A percentile compares a stretch with the other conserved stretches of the same genome.
Conservation (phyloP, 805 yeast species). For the Saturnispora galanensis region DNA sequence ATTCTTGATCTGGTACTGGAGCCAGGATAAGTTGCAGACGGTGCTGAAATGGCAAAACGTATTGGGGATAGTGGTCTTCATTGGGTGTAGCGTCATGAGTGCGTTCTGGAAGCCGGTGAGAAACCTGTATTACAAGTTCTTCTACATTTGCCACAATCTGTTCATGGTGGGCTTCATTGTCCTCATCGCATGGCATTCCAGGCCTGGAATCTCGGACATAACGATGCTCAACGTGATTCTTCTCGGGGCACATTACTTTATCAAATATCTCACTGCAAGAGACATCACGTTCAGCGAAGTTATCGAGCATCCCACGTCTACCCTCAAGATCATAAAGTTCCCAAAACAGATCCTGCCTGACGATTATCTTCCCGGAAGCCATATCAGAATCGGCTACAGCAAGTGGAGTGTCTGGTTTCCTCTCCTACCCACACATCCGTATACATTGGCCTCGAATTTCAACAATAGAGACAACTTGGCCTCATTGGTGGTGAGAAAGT, state of each 20-base stretch:
- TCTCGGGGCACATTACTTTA: conserved; percentile 29
- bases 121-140: conserved; percentile 37
- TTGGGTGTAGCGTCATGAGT: conserved; percentile 28
- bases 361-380: conserved; percentile 42
- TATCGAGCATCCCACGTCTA: conserved; percentile 12
- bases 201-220: conserved; percentile 49
- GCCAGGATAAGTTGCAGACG: conserved; percentile 28
- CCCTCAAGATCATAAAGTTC: conserved; percentile 10
- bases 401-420: conserved; percentile 33
- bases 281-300: conserved; percentile 16
- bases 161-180: conserved; percentile 37
- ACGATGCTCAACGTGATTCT: conserved; percentile 23
- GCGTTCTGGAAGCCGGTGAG: conserved; percentile 39
- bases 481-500: conserved; percentile 37
- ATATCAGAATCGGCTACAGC: conserved; percentile 38
- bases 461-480: conserved; percentile 26
- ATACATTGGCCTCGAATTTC: conserved; percentile 39
- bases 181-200: conserved; percentile 49
- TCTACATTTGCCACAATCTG: conserved; percentile 49
- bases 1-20: conserved; percentile 37
- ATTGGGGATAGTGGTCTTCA: conserved; percentile 40
- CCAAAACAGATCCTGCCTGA: conserved; percentile 16
- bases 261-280: conserved; percentile 22
- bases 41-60: conserved; percentile 33
- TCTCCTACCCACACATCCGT: conserved; percentile 59